Conservation (phyloP, 1,284 basidiomycete genomes). For the Microbotryum lychnidis-dioicae region DNA sequence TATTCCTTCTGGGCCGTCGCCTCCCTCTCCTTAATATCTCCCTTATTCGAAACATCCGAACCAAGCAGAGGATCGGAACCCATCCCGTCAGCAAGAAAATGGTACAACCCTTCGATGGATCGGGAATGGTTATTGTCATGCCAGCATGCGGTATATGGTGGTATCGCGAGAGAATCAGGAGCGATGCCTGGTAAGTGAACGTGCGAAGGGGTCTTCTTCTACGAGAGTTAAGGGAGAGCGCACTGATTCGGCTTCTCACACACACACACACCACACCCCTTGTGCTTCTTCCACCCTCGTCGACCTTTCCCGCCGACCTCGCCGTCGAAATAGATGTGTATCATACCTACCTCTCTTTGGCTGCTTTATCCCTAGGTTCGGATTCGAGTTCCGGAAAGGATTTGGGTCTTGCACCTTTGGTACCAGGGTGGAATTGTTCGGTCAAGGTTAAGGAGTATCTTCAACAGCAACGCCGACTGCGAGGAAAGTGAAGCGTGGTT, state of each 20-base stretch:
- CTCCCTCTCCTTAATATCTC: constrained; percentile 44
- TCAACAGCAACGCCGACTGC: too few species aligned
- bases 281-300: not conserved
- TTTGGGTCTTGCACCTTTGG: constrained; percentile 45
- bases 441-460: too few species aligned
- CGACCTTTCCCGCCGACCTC: not conserved
- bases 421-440: not conserved
- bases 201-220: not conserved
- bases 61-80: constrained; percentile 12
- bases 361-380: constrained; percentile 56
- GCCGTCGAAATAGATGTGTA: constrained; percentile 55
- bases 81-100: not conserved
- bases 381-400: constrained; percentile 32
- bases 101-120: constrained; percentile 42
- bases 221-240: constrained; percentile 2
- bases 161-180: constrained; percentile 69
- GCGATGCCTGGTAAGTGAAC: constrained; percentile 58
- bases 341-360: constrained; percentile 80
- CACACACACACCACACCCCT: not conserved
- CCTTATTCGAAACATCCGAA: not conserved
- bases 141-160: constrained; percentile 69
- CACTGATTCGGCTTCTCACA: constrained; percentile 30
- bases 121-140: constrained; percentile 59
- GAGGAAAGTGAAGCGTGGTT: too few species aligned
- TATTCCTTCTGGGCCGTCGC: constrained; percentile 93